Base-by-base conservation (phyloP, 2,329 filamentous ascomycete species). In the Celoporthe dispersa region DNA sequence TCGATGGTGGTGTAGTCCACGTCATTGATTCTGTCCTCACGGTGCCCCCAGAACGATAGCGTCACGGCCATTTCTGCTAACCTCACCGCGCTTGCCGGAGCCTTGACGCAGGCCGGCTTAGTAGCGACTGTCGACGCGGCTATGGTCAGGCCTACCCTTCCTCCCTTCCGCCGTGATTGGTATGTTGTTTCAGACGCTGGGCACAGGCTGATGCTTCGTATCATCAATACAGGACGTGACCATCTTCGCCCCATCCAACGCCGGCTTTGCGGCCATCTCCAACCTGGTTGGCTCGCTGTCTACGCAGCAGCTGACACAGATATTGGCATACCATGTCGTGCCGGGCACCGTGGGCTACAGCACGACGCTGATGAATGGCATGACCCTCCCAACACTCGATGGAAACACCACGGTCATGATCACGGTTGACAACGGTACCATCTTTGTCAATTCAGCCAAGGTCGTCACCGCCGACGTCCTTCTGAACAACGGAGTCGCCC, bases 241-340 rank as follows among this genome's bases (percentile, higher is more conserved):
- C 68, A 82, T 92, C 72, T 92, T 92, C 73, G 88, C 86, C 0
- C 90, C 90, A 1, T 84, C 81, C 75, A 89, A 91, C 76, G 80
- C 80, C 1, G 89, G 89, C 16, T 89, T 92, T 80, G 81, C 84
- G 44, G 78, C 81, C 35, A 86, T 91, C 59, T 87, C 85, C 68
- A 87, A 83, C 64, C 80, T 84, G 35, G 75, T 88, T 14, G 76
- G 78, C 37, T 83, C 83, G 69, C 77, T 90, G 39, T 82, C 81
- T 33, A 76, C 78, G 0, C 77, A 83, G 5, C 78, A 87, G 19
- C 81, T 91, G 1, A 77, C 82, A 2, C 78, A 77, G 37, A 84
- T 92, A 65, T 82, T 92, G 44, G 79, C 83, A 35, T 93, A 93
- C 79, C 91, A 93, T 77, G 83, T 92, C 66, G 79, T 92, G 60